Evolutionary conservation across 371 early-diverging fungal genomes (phyloP), one percentile per base, ranked within the genome.

Genomic region (Rhizopus stolonifer): DNA sequence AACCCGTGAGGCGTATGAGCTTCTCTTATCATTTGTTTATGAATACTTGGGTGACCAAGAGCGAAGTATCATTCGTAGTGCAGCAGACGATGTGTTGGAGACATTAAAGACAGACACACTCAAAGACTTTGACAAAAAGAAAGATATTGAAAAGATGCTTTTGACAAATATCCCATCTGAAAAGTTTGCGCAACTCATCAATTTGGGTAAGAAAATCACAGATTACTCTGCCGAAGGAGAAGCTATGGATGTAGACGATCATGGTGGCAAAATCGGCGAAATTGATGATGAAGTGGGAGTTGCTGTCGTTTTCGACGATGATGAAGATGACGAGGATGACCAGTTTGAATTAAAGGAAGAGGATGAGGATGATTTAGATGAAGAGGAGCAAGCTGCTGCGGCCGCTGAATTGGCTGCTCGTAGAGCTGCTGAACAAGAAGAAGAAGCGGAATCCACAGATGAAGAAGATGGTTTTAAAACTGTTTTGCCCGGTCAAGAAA

Each of bases 151-250:
- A 64, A 11, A 36, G 15, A 2, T 36, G 6, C 15, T 36, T 11
- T n/a, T 6, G 6, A 67, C 92, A 7, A 61, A 69, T 17, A 67
- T 96, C 15, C 54, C 78, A 19, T 83, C 89, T 17, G 91, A 93
- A 29, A 76, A 86, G 52, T 96, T 95, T 66, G 87, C 93, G 14
- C 87, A 87, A 51, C 81, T 96, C 15, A 83, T 96, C 33, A 93
- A 90, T 56, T 79, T 96, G 33, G 91, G 94, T 10, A 94, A 94
- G 61, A 90, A 92, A 64, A 92, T 98, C 45, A 94, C 95, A 3
- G 99, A 97, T 62, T 97, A 89, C 31, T 59, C 61, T 17, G 64
- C 63, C 22, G 77, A 72, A 46, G 67, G 67, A n/a, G 79, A 74
- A 14, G 57, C 62, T 8, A 77, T 74, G 77, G 75, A 79, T 38